Conservation (phyloP, 768 basidiomycete genomes). For the Mycena vulgaris region DNA sequence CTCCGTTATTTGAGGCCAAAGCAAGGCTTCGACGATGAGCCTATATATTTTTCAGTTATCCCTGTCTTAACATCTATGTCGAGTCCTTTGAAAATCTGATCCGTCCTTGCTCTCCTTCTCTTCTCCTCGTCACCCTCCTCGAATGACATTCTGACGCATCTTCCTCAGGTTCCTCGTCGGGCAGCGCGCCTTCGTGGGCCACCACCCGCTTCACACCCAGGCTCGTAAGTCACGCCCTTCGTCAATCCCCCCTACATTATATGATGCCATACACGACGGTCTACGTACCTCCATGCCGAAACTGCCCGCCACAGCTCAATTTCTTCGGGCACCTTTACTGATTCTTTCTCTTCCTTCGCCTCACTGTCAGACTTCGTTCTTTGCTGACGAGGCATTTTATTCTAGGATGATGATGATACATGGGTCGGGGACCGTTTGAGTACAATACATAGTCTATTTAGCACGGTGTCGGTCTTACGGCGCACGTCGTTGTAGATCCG, state of each 20-base stretch:
- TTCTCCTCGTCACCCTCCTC: background rate
- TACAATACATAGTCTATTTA: too few relatives aligned
- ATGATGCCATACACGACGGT: constrained; percentile 95
- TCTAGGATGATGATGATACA: too few relatives aligned
- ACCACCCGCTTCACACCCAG: too few relatives aligned
- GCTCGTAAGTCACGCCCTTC: constrained; percentile 53
- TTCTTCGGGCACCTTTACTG: constrained; percentile 86
- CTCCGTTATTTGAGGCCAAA: background rate
- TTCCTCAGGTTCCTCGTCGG: background rate
- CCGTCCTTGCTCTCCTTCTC: background rate
- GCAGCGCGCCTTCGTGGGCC: too few relatives aligned
- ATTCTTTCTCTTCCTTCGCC: constrained; percentile 30
- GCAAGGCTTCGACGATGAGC: constrained; percentile 30
- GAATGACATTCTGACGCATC: background rate
- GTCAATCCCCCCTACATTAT: constrained; percentile 18
- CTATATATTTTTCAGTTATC: constrained; percentile 37
- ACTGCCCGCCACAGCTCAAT: constrained; percentile 94
- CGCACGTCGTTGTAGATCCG: too few relatives aligned
- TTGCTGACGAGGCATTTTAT: background rate
- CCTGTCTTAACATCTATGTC: constrained; percentile 38
- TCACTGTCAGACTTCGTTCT: background rate
- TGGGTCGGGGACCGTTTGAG: too few relatives aligned
- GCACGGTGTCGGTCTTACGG: too few relatives aligned
- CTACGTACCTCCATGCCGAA: constrained; percentile 91
- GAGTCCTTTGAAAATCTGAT: constrained; percentile 34